phyloP scores from a whole-genome alignment of 768 basidiomycete species.

The Russula griseocarnosa region DNA sequence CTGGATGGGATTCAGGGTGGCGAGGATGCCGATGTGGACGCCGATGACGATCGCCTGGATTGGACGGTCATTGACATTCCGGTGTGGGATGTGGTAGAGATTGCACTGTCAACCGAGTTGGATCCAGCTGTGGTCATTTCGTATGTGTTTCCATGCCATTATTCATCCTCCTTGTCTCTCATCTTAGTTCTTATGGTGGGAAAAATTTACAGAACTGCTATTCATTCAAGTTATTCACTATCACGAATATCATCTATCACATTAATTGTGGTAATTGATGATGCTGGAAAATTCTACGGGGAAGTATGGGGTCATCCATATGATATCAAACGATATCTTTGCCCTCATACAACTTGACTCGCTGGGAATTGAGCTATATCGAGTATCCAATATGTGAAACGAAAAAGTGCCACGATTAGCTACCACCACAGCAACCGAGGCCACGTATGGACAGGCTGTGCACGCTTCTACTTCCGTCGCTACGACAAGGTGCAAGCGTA shows the following conservation, averaged over 20 bases:
- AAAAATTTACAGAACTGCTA: background rate
- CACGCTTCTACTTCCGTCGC: background rate
- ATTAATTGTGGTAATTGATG: background rate
- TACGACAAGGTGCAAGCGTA: background rate
- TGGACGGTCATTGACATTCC: too few species aligned
- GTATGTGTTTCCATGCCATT: background rate
- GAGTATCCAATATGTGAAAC: background rate
- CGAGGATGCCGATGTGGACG: too few species aligned
- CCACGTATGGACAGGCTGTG: background rate
- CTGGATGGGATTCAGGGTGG: too few species aligned
- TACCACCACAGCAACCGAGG: too few species aligned
- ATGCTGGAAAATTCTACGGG: background rate
- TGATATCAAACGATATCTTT: slow-evolving; percentile 11
- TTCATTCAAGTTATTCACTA: background rate
- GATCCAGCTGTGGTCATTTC: slow-evolving; percentile 4
- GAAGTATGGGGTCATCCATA: background rate
- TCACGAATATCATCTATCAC: background rate
- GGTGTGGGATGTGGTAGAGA: too few species aligned
- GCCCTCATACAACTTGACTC: background rate
- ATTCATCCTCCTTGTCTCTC: too few species aligned
- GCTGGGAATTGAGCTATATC: slow-evolving; percentile 3
- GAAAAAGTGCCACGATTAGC: too few species aligned
- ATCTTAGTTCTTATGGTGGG: too few species aligned
- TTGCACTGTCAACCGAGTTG: too few species aligned
- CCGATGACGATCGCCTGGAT: too few species aligned